Conservation (phyloP, 768 basidiomycete species). For the Wakefieldia striispora region DNA sequence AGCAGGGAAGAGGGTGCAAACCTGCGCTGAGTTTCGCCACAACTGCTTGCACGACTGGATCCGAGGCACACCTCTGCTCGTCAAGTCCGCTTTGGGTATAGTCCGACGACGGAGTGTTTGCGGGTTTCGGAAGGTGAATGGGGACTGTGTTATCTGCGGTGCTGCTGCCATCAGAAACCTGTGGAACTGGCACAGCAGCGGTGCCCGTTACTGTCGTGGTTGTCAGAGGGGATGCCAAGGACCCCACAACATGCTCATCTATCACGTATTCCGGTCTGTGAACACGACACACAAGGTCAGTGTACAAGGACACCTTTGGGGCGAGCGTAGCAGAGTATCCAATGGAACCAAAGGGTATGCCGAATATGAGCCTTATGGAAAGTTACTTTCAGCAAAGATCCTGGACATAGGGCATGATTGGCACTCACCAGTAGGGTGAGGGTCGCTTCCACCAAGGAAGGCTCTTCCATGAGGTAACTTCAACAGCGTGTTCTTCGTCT, state of each 20-base stretch:
- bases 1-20: conserved; percentile 29
- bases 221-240: background rate
- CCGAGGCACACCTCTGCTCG: conserved; percentile 49
- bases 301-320: conserved; percentile 72
- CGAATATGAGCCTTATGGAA: conserved; percentile 52
- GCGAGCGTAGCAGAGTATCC: conserved; percentile 59
- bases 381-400: background rate
- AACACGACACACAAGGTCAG: conserved; percentile 66
- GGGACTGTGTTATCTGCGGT: background rate
- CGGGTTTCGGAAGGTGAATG: conserved; percentile 3
- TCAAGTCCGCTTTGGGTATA: conserved; percentile 1
- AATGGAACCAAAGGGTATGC: conserved; percentile 53
- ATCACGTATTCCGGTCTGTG: conserved; percentile 55
- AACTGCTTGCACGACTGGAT: conserved; percentile 72
- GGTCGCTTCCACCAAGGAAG: conserved; percentile 77
- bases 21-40: conserved; percentile 66
- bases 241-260: background rate
- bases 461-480: conserved; percentile 22
- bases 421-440: conserved; percentile 66
- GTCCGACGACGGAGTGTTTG: background rate
- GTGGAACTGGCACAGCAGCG: background rate
- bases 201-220: background rate
- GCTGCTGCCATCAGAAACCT: background rate
- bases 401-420: background rate
- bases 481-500: conserved; percentile 29